A percentile compares a stretch with the other conserved stretches of the same genome.
These are phyloP conservation scores for Fusarium sp. DNA, from an alignment of 2,329 filamentous ascomycete genomes.

Conservation along the genomic window DNA sequence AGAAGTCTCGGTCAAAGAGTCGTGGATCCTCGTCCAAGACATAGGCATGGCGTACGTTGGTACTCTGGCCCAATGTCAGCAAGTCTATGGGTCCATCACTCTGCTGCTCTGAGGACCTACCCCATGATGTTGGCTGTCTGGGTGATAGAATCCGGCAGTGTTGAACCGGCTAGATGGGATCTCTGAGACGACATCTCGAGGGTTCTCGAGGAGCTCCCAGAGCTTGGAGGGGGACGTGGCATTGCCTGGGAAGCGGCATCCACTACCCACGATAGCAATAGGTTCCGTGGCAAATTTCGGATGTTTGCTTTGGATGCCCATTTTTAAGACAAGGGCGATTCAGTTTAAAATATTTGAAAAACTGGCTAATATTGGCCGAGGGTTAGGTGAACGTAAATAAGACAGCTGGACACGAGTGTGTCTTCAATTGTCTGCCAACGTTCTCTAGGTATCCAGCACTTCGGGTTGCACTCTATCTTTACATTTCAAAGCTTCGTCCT, in stretches of 20 bases:
- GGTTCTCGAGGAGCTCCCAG: conserved; percentile 9
- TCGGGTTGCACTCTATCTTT: too few species aligned
- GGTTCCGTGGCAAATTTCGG: neutral
- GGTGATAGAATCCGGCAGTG: conserved; percentile 4
- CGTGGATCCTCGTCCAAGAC: conserved; percentile 7
- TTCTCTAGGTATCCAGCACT: too few species aligned
- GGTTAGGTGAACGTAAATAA: too few species aligned
- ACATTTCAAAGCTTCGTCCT: too few species aligned
- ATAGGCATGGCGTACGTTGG: neutral
- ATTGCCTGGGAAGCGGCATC: conserved; percentile 12
- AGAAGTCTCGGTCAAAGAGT: conserved; percentile 15
- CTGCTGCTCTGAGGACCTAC: too few species aligned
- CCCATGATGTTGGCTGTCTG: neutral
- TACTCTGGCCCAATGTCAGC: neutral
- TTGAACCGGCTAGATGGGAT: conserved; percentile 6
- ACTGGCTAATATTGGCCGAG: too few species aligned
- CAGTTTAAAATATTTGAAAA: too few species aligned
- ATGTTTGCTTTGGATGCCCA: too few species aligned
- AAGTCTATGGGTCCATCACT: too few species aligned
- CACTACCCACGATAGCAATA: conserved; percentile 21
- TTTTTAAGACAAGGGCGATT: too few species aligned
- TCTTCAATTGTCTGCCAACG: too few species aligned
- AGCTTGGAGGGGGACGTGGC: conserved; percentile 2
- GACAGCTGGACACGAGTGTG: too few species aligned
- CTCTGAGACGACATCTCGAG: neutral